Conservation (phyloP, 345 rosid species). For the Euphorbia peplus region DNA sequence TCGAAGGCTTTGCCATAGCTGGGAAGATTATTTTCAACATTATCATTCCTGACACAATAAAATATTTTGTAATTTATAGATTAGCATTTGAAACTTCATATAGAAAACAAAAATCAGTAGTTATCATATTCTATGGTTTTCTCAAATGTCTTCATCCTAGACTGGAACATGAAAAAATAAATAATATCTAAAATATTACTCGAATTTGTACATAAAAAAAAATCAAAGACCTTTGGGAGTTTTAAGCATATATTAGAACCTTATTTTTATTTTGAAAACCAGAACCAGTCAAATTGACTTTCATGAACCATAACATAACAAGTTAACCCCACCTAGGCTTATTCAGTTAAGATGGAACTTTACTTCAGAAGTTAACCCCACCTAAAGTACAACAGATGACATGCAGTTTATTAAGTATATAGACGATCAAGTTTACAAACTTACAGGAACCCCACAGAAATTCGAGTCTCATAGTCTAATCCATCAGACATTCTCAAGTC, state of each 20-base stretch:
- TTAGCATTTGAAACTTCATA: not conserved
- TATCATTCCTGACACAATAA: slow-evolving; percentile 59
- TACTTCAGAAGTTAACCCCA: too few relatives aligned
- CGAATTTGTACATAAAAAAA: not conserved
- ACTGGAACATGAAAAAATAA: too few relatives aligned
- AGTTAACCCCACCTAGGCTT: not conserved
- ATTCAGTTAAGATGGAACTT: not conserved
- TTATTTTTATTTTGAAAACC: not conserved
- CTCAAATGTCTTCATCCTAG: not conserved
- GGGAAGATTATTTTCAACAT: slow-evolving; percentile 52
- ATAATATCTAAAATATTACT: not conserved
- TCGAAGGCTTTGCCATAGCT: slow-evolving; percentile 69
- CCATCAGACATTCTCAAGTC: slow-evolving; percentile 93
- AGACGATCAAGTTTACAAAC: slow-evolving; percentile 25
- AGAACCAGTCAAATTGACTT: not conserved
- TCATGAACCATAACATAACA: not conserved
- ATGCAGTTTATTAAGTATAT: not conserved
- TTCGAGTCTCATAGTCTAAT: slow-evolving; percentile 62
- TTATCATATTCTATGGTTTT: not conserved
- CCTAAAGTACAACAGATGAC: not conserved
- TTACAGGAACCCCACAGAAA: slow-evolving; percentile 82
- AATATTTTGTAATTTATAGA: not conserved
- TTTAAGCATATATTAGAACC: not conserved
- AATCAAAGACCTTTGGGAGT: not conserved
- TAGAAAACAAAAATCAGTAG: not conserved